Base-by-base conservation (phyloP, 352 stramenopile genomes). In the Elongisporangium prolatum region DNA sequence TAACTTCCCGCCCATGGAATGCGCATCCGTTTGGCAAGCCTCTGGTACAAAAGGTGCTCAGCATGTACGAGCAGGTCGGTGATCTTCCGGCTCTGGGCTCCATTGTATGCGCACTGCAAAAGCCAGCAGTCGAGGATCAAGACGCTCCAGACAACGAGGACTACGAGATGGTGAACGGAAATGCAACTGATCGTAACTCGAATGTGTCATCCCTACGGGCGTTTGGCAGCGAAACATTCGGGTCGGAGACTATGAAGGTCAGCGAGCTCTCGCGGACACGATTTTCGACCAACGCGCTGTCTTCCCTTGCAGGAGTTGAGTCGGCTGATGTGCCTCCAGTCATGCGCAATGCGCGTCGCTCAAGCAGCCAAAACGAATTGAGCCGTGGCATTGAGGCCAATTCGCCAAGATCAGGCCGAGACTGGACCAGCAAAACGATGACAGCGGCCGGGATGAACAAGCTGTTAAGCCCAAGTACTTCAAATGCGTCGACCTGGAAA, bases 11-110 rank as follows among this genome's bases (percentile, higher is more conserved):
- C 48, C 83, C 80, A 14, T 95, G 86, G 86, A 80, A 71, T 48
- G 83, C 83, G 4, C 86, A 95, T 61, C 86, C 86, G 20, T 86
- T 95, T 54, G 86, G 86, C 10, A 81, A 88, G 34, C 68, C 69
- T 18, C 71, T 95, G 2, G 84, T 95, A 1, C 71, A 86, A 50
- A 89, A 90, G 59, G 63, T 95, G 34, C 62, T 95, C 13, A 56
- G 68, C 24, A 88, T 95, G 69, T 94, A 91, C 60, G 86, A 95
- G 57, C 72, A 90, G 13, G 68, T 71, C 13, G 83, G 86, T 28
- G 86, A 95, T 56, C 61, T 95, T 1, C 80, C 87, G 34, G 74
- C 84, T 0, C 64, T 93, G 18, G 86, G 82, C 21, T 88, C 84
- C 1, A 93, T 95, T 48, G 84, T 91, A 40, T 95, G 84, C 49